phyloP scores from a whole-genome alignment of 768 basidiomycete species.

The Podaxis sp. region DNA sequence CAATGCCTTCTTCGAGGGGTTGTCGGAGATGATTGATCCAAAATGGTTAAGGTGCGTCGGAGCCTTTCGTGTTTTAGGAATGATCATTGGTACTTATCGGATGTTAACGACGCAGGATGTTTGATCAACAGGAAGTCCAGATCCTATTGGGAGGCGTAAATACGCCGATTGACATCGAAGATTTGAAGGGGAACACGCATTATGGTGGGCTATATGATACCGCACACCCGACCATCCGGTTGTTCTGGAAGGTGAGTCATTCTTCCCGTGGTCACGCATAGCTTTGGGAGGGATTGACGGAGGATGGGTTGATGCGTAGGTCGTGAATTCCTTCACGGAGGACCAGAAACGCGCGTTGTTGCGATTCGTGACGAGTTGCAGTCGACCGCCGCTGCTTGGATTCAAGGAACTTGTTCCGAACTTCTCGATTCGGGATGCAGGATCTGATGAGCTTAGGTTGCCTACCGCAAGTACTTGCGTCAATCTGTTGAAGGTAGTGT shows the following conservation, averaged over 20 bases:
- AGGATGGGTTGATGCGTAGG: conserved; percentile 32
- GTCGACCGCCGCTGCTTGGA: conserved; percentile 82
- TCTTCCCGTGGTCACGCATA: neutral
- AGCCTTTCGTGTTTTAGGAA: neutral
- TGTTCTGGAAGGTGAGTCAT: conserved; percentile 76
- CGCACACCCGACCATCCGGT: conserved; percentile 61
- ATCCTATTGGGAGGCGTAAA: conserved; percentile 88
- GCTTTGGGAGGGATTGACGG: neutral
- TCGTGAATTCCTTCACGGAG: conserved; percentile 74
- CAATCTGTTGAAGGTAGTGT: conserved; percentile 78
- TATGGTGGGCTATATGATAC: conserved; percentile 81
- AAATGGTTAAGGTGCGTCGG: conserved; percentile 71
- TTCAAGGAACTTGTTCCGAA: conserved; percentile 85
- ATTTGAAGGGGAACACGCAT: conserved; percentile 70
- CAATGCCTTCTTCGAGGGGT: conserved; percentile 85
- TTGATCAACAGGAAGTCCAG: conserved; percentile 94
- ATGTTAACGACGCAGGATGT: conserved; percentile 58
- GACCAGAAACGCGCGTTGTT: conserved; percentile 75
- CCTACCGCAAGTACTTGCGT: conserved; percentile 86
- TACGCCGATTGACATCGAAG: conserved; percentile 77
- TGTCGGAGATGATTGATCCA: conserved; percentile 88
- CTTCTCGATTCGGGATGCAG: conserved; percentile 84
- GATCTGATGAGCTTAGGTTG: conserved; percentile 63
- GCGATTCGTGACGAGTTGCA: conserved; percentile 91
- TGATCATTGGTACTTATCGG: neutral